These are phyloP conservation scores for Chaetomium sp. DNA, from an alignment of 2,329 filamentous ascomycete genomes.

Conservation along the genomic window DNA sequence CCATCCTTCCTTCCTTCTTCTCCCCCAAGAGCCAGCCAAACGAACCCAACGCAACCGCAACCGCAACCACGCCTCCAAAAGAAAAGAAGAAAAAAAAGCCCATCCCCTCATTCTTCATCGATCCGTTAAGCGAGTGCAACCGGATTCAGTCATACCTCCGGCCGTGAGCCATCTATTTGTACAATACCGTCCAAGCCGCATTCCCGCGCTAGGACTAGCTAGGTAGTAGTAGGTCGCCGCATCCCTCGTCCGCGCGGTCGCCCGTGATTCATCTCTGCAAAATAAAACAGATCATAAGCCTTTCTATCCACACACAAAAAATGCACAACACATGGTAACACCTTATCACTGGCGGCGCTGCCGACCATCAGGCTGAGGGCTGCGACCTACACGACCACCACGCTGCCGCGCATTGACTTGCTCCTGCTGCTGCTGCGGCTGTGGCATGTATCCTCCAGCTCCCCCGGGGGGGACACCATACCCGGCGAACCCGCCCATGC, in stretches of 20 bases:
- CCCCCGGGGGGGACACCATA: conserved; percentile 45
- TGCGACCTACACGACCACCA: conserved; percentile 60
- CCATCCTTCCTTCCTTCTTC: no score
- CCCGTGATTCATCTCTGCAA: conserved; percentile 6
- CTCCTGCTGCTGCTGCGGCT: conserved; percentile 55
- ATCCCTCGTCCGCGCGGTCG: not conserved
- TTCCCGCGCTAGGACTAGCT: not conserved
- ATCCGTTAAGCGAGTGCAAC: not conserved
- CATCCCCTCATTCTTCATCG: conserved; percentile 2
- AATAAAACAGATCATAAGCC: not conserved
- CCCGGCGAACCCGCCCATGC: conserved; percentile 31
- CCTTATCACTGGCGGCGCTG: conserved; percentile 27
- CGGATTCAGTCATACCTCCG: not conserved
- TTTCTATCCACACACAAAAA: not conserved
- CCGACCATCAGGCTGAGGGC: conserved; percentile 41
- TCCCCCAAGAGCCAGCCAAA: not conserved
- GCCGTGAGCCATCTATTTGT: conserved; percentile 17
- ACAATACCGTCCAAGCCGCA: not conserved
- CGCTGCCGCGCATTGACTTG: conserved; percentile 59
- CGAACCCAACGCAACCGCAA: not conserved
- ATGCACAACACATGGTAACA: not conserved
- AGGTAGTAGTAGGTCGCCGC: not conserved
- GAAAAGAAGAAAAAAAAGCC: not conserved
- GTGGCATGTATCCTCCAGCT: conserved; percentile 51
- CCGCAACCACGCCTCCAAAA: no score